Evolutionary conservation across 495 filamentous ascomycete genomes (phyloP), one percentile per base, ranked within the genome.

Genomic region (Aspergillus incahuasiensis): DNA sequence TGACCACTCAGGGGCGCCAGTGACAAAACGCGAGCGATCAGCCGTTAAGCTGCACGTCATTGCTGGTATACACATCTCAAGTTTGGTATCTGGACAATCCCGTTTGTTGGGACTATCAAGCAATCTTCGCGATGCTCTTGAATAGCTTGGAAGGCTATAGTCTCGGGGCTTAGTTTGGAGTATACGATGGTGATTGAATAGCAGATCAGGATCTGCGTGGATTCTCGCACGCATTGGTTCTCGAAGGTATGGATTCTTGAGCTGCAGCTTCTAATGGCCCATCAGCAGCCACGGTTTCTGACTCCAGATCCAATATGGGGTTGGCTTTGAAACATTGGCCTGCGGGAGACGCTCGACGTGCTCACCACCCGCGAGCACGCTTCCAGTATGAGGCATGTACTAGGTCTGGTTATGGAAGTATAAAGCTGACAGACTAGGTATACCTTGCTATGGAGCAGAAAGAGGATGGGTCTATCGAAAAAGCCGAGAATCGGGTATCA

Each of bases 371-470:
- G 4, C 76, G 83, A 54, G 85, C 85, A 19, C 74, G 76, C 42
- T 72, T 74, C 48, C 78, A 76, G 40, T 88, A 88, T 69, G 84
- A 88, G 72, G 85, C 86, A 68, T 73, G 82, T 2, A 12, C 9
- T 12, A 35, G 32, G n/a, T 11, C 32, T 2, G 32, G 13, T 9
- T 2, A 11, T 35, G 6, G 1, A 19, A 1, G 30, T 1, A 46
- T 16, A 45, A 38, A 44, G 50, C 54, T 5, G 57, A 20, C 38
- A 13, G 9, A 51, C 20, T 62, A 88, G 84, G 69, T 88, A 44
- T 86, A 82, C 63, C 74, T 88, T n/a, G 85, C 83, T n/a, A 86
- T 88, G 84, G 85, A 88, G 58, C 69, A 80, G 46, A 78, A 84
- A 46, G 84, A 88, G 63, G 59, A 59, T 43, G 70, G 76, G 24